Evolutionary conservation across 495 filamentous ascomycete species (phyloP).

Genomic region (Letharia lupina): DNA sequence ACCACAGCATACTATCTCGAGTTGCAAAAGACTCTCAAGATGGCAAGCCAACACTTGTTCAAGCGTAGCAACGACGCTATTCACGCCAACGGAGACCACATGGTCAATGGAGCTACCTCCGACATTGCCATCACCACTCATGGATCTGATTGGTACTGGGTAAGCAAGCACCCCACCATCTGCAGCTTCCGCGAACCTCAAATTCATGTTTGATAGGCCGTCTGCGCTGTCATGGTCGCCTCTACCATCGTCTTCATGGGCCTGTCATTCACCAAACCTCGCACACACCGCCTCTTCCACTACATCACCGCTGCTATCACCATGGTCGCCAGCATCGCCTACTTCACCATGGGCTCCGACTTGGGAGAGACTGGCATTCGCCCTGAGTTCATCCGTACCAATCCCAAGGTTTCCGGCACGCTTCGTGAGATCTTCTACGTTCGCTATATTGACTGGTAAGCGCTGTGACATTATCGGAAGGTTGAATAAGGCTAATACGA

Average conservation of each 20-base stretch:
- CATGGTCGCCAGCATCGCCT: constrained; percentile 54
- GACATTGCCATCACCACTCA: constrained; percentile 53
- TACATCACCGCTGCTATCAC: constrained; percentile 56
- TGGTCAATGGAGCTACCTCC: constrained; percentile 33
- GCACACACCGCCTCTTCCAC: constrained; percentile 56
- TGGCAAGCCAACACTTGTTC: constrained; percentile 5
- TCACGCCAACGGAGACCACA: constrained; percentile 35
- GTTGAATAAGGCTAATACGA: constrained; percentile 7
- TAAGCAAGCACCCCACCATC: constrained; percentile 2
- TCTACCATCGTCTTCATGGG: constrained; percentile 35
- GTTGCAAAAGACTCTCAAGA: constrained; percentile 9
- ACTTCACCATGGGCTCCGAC: constrained; percentile 62
- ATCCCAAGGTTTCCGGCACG: constrained; percentile 35
- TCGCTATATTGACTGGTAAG: constrained; percentile 58
- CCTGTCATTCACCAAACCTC: constrained; percentile 43
- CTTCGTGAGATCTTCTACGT: constrained; percentile 64
- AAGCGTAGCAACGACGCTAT: constrained; percentile 41
- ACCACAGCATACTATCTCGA: neutral
- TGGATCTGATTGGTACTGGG: constrained; percentile 55
- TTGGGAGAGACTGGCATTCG: constrained; percentile 56
- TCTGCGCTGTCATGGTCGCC: constrained; percentile 36
- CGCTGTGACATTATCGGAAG: constrained; percentile 26
- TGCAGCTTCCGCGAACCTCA: neutral
- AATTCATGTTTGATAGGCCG: constrained; percentile 21
- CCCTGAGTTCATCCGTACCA: constrained; percentile 43